Evolutionary conservation across 805 yeast species (phyloP).

Genomic region (Candida krabiensis): DNA sequence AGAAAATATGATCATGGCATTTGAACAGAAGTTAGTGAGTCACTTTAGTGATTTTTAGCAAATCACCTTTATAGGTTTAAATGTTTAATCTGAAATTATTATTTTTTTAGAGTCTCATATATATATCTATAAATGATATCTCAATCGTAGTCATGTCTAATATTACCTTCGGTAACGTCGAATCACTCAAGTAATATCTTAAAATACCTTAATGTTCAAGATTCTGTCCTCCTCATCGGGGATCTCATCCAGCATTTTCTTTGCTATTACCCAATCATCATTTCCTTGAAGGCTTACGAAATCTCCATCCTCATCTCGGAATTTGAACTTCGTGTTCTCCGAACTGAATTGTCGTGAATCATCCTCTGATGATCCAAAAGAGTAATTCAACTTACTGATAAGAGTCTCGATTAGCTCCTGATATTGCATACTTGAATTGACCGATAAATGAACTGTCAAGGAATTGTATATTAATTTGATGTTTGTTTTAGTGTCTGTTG

Average conservation of each 20-base stretch:
- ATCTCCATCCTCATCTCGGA: constrained; percentile 95
- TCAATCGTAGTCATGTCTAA: too few relatives aligned
- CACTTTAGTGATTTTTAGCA: too few relatives aligned
- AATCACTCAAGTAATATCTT: too few relatives aligned
- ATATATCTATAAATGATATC: too few relatives aligned
- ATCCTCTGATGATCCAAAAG: constrained; percentile 50
- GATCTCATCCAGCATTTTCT: constrained; percentile 60
- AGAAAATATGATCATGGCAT: too few relatives aligned
- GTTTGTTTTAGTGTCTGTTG: constrained; percentile 18
- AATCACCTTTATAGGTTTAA: too few relatives aligned
- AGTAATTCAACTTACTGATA: constrained; percentile 53
- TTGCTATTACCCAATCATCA: constrained; percentile 87
- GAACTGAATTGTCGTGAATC: constrained; percentile 26
- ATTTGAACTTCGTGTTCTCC: constrained; percentile 55
- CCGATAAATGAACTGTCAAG: constrained; percentile 64
- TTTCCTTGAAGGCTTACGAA: constrained; percentile 79
- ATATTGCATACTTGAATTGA: constrained; percentile 38
- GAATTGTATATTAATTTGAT: constrained; percentile 37
- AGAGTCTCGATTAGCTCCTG: constrained; percentile 38
- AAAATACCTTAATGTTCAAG: constrained; percentile 20
- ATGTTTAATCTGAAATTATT: too few relatives aligned
- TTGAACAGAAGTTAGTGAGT: too few relatives aligned
- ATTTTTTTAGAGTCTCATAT: too few relatives aligned
- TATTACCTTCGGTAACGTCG: too few relatives aligned
- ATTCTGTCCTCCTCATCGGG: constrained; percentile 43